These are phyloP conservation scores for Neonectria faginata DNA, from an alignment of 2,329 filamentous ascomycete species.

Conservation along the genomic window DNA sequence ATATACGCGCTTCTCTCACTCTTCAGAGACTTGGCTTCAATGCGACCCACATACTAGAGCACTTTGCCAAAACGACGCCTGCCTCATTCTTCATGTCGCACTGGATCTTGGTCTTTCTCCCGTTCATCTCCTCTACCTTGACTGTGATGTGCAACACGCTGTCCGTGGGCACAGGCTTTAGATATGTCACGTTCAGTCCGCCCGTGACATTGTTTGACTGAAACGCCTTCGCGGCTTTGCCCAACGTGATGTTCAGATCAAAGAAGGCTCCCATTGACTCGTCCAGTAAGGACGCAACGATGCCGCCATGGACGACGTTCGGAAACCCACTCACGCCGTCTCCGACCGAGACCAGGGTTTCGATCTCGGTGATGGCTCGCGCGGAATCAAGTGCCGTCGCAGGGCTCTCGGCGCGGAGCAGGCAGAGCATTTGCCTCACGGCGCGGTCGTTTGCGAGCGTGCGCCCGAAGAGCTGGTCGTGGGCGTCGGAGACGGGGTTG, in stretches of 20 bases:
- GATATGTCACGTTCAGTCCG: slow-evolving; percentile 50
- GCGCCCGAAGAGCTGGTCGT: slow-evolving; percentile 52
- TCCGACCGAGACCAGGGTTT: slow-evolving; percentile 50
- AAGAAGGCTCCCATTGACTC: slow-evolving; percentile 53
- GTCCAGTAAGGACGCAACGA: slow-evolving; percentile 52
- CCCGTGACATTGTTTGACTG: slow-evolving; percentile 50
- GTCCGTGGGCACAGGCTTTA: slow-evolving; percentile 48
- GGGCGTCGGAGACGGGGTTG: slow-evolving; percentile 43
- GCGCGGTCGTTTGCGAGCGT: slow-evolving; percentile 47
- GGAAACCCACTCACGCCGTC: slow-evolving; percentile 50
- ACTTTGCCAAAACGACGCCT: slow-evolving; percentile 47
- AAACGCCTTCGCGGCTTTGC: slow-evolving; percentile 47
- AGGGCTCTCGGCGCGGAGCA: slow-evolving; percentile 48
- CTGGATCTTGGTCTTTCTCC: slow-evolving; percentile 49
- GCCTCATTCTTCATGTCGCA: slow-evolving; percentile 48
- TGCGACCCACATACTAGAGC: slow-evolving; percentile 50
- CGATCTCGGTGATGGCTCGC: slow-evolving; percentile 45
- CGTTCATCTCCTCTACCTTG: slow-evolving; percentile 48
- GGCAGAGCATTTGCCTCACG: slow-evolving; percentile 51
- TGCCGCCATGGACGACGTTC: slow-evolving; percentile 52
- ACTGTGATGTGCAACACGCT: slow-evolving; percentile 48
- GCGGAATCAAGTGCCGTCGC: slow-evolving; percentile 39
- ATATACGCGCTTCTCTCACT: not conserved
- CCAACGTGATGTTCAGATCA: slow-evolving; percentile 51
- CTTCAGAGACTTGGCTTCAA: slow-evolving; percentile 47